Base-by-base conservation (phyloP, 768 basidiomycete species). In the Tulasnella sp. region DNA sequence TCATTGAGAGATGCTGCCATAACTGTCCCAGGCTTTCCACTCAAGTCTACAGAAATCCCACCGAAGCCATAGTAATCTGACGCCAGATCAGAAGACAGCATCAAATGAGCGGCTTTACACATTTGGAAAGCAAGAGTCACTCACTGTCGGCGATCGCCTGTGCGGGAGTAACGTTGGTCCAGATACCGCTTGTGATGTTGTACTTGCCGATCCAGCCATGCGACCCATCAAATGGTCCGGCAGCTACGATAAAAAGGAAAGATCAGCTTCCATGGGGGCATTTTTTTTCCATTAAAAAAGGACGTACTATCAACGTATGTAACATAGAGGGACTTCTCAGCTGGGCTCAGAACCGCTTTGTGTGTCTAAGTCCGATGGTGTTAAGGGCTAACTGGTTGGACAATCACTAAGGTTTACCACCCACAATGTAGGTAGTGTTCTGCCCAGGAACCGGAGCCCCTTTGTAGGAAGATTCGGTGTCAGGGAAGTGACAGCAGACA, bases 381-480 rank as follows among this genome's bases (percentile, higher is more conserved):
- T n/a, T n/a, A n/a, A n/a, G n/a, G n/a, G n/a, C n/a, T n/a, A n/a
- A n/a, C n/a, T n/a, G n/a, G n/a, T n/a, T n/a, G n/a, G n/a, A n/a
- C n/a, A n/a, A n/a, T n/a, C n/a, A n/a, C n/a, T n/a, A n/a, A n/a
- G n/a, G n/a, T n/a, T n/a, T n/a, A n/a, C n/a, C n/a, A n/a, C n/a
- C n/a, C n/a, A n/a, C n/a, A n/a, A n/a, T n/a, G 66, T 73, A 82
- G 0, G 75, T 75, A 29, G 19, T 80, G 60, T 79, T 78, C 55
- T 80, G 79, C 1, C 82, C 81, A 29, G 77, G 65, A 59, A 84
- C 69, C 24, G 80, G 76, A 51, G 72, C 66, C 82, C 82, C 80
- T 82, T 44, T 1, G 54, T n/a, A 15, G 21, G 25, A 48, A 22
- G 7, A 21, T 22, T 7, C 27, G 34, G 34, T 7, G 34, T n/a